phyloP scores from a whole-genome alignment of 306 rosid genomes.

The Citrullus amarus region DNA sequence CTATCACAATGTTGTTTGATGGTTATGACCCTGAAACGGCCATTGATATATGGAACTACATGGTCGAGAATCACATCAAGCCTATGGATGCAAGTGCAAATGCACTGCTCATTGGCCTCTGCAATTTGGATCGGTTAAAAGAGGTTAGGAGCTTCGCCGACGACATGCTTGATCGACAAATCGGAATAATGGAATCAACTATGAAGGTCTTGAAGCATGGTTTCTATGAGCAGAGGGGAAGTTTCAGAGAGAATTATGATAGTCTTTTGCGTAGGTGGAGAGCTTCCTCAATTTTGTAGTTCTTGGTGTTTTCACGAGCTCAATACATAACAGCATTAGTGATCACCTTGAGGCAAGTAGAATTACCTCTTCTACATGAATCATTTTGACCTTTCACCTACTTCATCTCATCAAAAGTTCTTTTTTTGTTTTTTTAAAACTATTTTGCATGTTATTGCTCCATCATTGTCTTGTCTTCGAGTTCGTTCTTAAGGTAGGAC shows the following conservation, averaged over 20 bases:
- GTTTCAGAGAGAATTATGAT: conserved; percentile 44
- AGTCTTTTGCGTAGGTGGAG: conserved; percentile 36
- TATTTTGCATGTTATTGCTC: neutral
- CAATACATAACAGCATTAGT: neutral
- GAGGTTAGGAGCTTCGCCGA: conserved; percentile 38
- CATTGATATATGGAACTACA: conserved; percentile 42
- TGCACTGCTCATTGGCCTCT: conserved; percentile 51
- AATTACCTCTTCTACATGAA: neutral
- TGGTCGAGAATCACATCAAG: conserved; percentile 35
- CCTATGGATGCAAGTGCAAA: conserved; percentile 49
- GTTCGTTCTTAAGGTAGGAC: neutral
- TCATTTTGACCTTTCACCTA: neutral
- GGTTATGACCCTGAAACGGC: conserved; percentile 65
- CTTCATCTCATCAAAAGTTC: neutral
- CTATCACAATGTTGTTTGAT: conserved; percentile 45
- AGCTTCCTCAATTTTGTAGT: conserved; percentile 1
- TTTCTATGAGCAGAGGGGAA: conserved; percentile 44
- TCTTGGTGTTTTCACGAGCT: neutral
- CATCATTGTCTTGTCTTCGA: neutral
- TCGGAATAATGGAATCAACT: conserved; percentile 41
- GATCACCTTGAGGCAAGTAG: neutral
- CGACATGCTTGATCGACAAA: conserved; percentile 40
- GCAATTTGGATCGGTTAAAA: conserved; percentile 31
- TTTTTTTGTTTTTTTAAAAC: neutral
- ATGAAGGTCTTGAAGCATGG: conserved; percentile 37